phyloP scores from a whole-genome alignment of 2,329 filamentous ascomycete genomes.

The Claviceps paspali region DNA sequence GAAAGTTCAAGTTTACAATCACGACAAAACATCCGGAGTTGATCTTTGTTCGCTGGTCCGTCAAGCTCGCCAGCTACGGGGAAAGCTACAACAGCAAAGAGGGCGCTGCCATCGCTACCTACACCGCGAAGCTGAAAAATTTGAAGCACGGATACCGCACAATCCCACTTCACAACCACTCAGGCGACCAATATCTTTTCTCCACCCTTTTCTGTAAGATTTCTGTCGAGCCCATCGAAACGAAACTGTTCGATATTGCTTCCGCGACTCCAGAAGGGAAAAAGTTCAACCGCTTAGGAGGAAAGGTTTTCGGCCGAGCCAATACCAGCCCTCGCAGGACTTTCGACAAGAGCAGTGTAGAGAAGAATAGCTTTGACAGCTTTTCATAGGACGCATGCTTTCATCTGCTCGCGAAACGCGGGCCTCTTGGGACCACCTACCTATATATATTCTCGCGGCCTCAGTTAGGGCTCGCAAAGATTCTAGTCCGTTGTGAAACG shows the following conservation, averaged over 20 bases:
- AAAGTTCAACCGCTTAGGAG: constrained; percentile 41
- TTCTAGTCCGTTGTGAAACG: background rate
- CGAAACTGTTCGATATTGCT: constrained; percentile 38
- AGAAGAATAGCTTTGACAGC: constrained; percentile 28
- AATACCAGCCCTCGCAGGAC: constrained; percentile 37
- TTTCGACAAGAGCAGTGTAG: constrained; percentile 35
- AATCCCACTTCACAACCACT: constrained; percentile 72
- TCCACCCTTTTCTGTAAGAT: constrained; percentile 89
- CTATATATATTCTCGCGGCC: background rate
- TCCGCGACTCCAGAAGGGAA: constrained; percentile 25
- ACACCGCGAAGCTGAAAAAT: constrained; percentile 81
- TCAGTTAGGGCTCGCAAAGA: background rate
- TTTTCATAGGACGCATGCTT: constrained; percentile 8
- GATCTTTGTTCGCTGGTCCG: constrained; percentile 84
- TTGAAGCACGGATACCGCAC: constrained; percentile 88
- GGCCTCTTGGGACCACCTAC: background rate
- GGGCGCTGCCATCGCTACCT: constrained; percentile 59
- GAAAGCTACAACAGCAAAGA: constrained; percentile 45
- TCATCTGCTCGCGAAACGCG: background rate
- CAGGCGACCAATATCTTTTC: constrained; percentile 86
- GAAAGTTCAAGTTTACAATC: constrained; percentile 62
- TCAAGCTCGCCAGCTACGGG: constrained; percentile 73
- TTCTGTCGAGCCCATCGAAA: constrained; percentile 44
- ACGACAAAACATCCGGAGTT: constrained; percentile 91
- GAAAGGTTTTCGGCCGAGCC: constrained; percentile 41